Base-by-base conservation (phyloP, 257 asterid genomes). In the Lantana camara region DNA sequence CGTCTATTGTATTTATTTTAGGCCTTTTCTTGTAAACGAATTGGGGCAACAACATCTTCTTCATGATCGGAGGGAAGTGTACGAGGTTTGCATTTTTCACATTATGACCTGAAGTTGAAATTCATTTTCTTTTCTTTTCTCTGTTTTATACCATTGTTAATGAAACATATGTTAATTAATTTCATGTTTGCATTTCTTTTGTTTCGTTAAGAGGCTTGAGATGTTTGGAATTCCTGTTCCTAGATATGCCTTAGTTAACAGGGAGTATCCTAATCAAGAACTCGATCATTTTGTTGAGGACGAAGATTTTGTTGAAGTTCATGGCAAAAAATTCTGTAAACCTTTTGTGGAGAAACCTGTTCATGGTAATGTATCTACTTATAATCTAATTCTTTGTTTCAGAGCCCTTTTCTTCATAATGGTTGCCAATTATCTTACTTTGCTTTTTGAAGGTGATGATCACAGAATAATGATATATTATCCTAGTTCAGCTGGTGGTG, bases 401-500 rank as follows among this genome's bases (percentile, higher is more conserved):
- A 27, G 5, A 27, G 2, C 32, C 32, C 32, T 27, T 27, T 27
- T 27, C 5, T 27, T 27, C 4, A 2, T 27, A 56, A 46, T 58
- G 69, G 66, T 45, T 61, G 53, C 48, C 50, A 49, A 61, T 64
- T 60, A 53, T 79, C 67, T 51, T 66, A 46, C 67, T 71, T 41
- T 55, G 64, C 68, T 79, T 74, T 66, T 46, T 78, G 83, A 78
- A 94, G 99, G 91, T 83, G 97, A 94, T 76, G 90, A 94, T 75
- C 99, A 94, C 79, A 80, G 97, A 62, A 88, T 94, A 67, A 92
- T 89, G 98, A 92, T 92, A 66, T 92, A 92, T 72, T 92, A 92
- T 71, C 98, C 98, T 65, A 92, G 97, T 79, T 81, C 98, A 63
- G 98, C 98, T 16, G 98, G 98, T 75, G 96, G 98, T 59, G 98